Conservation (phyloP, 345 rosid genomes). For the Syzygium aqueum region DNA sequence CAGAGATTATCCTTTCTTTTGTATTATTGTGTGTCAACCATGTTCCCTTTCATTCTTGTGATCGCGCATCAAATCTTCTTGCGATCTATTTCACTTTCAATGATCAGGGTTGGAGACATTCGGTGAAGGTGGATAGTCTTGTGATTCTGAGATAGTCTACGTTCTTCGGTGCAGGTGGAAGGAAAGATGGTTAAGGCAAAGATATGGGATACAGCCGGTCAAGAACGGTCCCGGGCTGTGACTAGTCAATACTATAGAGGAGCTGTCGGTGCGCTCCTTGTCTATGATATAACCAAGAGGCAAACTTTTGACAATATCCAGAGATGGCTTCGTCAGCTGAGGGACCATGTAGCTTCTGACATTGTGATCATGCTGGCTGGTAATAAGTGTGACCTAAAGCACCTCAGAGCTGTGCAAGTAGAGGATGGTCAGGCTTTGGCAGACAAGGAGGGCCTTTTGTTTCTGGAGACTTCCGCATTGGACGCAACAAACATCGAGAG, state of each 20-base stretch:
- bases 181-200: conserved; percentile 82
- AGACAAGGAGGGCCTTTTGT: conserved; percentile 61
- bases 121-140: neutral
- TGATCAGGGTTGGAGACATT: neutral
- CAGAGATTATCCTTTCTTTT: no score
- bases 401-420: conserved; percentile 54
- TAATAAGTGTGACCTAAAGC: conserved; percentile 60
- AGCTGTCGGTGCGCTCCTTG: conserved; percentile 74
- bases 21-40: neutral
- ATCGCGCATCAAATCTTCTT: neutral
- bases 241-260: conserved; percentile 77
- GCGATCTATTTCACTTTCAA: neutral
- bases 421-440: conserved; percentile 51
- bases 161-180: conserved; percentile 39
- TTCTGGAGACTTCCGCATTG: conserved; percentile 66
- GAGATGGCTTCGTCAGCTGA: conserved; percentile 68
- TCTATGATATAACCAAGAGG: conserved; percentile 75
- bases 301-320: conserved; percentile 59
- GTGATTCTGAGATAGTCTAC: neutral
- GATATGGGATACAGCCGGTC: conserved; percentile 86
- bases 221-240: conserved; percentile 64
- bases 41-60: neutral
- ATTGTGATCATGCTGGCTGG: conserved; percentile 82
- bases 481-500: conserved; percentile 62
- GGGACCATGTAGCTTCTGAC: conserved; percentile 74